Conservation (phyloP, 73 alveolate genomes). For the Durusdinium trenchii region DNA sequence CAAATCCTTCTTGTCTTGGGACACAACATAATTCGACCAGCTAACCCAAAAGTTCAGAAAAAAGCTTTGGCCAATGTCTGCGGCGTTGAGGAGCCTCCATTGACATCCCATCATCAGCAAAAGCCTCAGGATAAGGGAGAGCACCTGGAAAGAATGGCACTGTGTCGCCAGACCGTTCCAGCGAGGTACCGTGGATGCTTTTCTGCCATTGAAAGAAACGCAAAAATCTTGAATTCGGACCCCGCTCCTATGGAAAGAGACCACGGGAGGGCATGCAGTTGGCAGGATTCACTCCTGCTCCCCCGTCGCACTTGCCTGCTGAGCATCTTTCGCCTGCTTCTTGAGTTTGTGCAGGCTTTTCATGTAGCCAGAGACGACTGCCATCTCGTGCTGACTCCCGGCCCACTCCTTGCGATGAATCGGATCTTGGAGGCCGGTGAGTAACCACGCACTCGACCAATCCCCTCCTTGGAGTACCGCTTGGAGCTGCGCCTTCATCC, state of each 20-base stretch:
- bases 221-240: not conserved
- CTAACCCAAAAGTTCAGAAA: not conserved
- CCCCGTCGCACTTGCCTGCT: not conserved
- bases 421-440: constrained; percentile 38
- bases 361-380: constrained; percentile 20
- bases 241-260: not conserved
- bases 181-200: constrained; percentile 41
- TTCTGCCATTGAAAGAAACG: not conserved
- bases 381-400: constrained; percentile 32
- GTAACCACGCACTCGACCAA: constrained; percentile 38
- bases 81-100: not conserved
- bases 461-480: constrained; percentile 24
- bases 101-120: not conserved
- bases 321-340: constrained; percentile 26
- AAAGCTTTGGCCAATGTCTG: not conserved
- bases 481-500: constrained; percentile 40
- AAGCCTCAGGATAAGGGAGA: constrained; percentile 33
- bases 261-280: not conserved
- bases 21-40: constrained; percentile 15
- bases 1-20: constrained; percentile 28
- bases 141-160: constrained; percentile 11
- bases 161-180: constrained; percentile 27
- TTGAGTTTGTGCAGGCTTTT: not conserved
- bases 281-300: not conserved
- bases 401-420: not conserved